phyloP scores from a whole-genome alignment of 371 early-diverging fungal genomes.

The Actinomucor elegans region DNA sequence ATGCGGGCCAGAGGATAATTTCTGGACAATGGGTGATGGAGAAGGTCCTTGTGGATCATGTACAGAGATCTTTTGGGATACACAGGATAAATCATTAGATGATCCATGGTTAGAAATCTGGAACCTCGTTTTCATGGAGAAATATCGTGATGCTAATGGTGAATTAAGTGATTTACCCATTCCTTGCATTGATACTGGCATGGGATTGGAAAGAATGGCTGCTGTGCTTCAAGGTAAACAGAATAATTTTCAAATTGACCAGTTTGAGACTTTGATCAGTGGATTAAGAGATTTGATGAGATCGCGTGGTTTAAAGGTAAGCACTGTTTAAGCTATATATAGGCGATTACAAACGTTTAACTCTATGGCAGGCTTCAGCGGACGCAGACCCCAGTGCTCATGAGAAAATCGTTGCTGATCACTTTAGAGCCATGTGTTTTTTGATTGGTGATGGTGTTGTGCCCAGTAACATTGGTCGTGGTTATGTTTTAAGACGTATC shows the following conservation, averaged over 20 bases:
- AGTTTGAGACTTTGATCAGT: conserved; percentile 51
- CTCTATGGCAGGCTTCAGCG: conserved; percentile 2
- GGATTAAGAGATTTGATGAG: conserved; percentile 45
- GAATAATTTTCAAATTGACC: conserved; percentile 75
- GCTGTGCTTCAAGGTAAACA: conserved; percentile 62
- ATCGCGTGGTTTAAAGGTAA: conserved; percentile 33
- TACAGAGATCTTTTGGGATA: conserved; percentile 84
- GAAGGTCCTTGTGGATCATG: conserved; percentile 84
- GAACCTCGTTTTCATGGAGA: conserved; percentile 87
- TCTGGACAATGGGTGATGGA: conserved; percentile 86
- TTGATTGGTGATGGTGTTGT: conserved; percentile 76
- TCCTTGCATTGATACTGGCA: conserved; percentile 80
- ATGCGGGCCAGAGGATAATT: conserved; percentile 71
- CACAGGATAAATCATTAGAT: conserved; percentile 47
- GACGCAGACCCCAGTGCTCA: conserved; percentile 45
- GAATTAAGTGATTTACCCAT: conserved; percentile 52
- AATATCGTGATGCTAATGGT: conserved; percentile 59
- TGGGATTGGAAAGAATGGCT: conserved; percentile 80
- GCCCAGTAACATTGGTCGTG: conserved; percentile 77
- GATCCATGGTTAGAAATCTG: conserved; percentile 78
- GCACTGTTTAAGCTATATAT: not conserved
- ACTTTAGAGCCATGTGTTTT: conserved; percentile 71
- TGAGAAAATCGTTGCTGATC: conserved; percentile 77
- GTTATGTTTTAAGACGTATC: conserved; percentile 78
- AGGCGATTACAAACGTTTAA: not conserved